A percentile compares a stretch with the other conserved stretches of the same genome.
Evolutionary conservation across 257 asterid species (phyloP).

Genomic region (Avicennia marina): DNA sequence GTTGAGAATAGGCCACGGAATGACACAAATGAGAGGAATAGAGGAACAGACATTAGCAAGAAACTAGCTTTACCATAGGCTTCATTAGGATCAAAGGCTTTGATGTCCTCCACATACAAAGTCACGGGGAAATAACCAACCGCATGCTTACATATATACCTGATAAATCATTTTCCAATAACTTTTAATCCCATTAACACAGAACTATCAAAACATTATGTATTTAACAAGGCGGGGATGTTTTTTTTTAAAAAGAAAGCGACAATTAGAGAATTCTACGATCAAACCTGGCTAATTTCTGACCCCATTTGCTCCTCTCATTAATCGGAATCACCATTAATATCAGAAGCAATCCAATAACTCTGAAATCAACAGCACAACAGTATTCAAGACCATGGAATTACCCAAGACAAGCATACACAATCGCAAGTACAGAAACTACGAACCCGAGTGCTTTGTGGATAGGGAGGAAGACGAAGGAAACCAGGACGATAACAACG

Average conservation of each 20-base stretch:
- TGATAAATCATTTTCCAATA: conserved; percentile 30
- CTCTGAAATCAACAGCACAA: conserved; percentile 35
- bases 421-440: not conserved
- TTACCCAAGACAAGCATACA: not conserved
- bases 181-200: conserved; percentile 12
- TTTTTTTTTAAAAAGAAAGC: no score
- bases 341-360: conserved; percentile 59
- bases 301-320: conserved; percentile 65
- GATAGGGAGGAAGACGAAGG: conserved; percentile 60
- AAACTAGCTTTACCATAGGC: conserved; percentile 60
- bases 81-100: conserved; percentile 91
- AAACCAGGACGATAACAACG: conserved; percentile 32
- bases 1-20: no score
- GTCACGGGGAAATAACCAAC: conserved; percentile 85
- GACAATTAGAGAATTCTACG: no score
- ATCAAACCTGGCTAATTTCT: conserved; percentile 56
- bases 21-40: no score
- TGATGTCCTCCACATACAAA: conserved; percentile 80
- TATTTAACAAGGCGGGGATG: not conserved
- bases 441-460: conserved; percentile 56
- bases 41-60: conserved; percentile 1
- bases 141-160: conserved; percentile 85
- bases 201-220: not conserved
- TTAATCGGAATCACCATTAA: conserved; percentile 64
- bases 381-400: not conserved